Evolutionary conservation across 2,329 filamentous ascomycete species (phyloP).

Genomic region (Ceratocystis alfenasii): DNA sequence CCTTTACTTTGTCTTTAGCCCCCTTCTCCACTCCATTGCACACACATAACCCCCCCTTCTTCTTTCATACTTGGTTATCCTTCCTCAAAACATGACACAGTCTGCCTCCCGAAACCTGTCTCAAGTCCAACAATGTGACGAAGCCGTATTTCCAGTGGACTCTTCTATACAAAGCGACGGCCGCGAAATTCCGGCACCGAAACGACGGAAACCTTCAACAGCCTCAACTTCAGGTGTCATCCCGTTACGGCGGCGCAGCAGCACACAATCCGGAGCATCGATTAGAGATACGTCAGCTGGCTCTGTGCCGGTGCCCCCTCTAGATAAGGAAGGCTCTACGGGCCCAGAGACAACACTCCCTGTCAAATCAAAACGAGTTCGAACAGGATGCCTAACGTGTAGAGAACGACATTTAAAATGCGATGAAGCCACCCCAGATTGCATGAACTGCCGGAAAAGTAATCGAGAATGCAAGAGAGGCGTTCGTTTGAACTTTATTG

Average conservation of each 20-base stretch:
- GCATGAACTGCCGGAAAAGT: constrained; percentile 77
- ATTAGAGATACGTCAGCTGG: constrained; percentile 9
- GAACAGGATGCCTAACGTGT: constrained; percentile 84
- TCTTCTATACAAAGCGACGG: not conserved
- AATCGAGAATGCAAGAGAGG: constrained; percentile 76
- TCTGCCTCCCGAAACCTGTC: not conserved
- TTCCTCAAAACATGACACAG: constrained; percentile 4
- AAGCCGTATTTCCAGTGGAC: not conserved
- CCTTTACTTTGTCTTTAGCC: not conserved
- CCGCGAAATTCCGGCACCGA: constrained; percentile 16
- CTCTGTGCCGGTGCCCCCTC: not conserved
- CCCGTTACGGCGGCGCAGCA: constrained; percentile 17
- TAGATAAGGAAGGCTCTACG: constrained; percentile 11
- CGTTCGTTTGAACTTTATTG: constrained; percentile 81
- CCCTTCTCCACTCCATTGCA: not conserved
- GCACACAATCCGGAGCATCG: constrained; percentile 18
- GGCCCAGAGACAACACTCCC: constrained; percentile 13
- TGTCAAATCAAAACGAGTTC: constrained; percentile 66
- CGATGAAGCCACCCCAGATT: constrained; percentile 56
- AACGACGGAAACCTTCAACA: constrained; percentile 18
- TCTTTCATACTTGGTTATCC: not conserved
- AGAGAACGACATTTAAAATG: constrained; percentile 84
- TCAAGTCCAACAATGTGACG: not conserved
- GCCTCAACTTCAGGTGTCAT: constrained; percentile 7
- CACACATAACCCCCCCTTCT: not conserved